Conservation (phyloP, 176 grass and related monocot genomes). For the Phragmites australis region DNA sequence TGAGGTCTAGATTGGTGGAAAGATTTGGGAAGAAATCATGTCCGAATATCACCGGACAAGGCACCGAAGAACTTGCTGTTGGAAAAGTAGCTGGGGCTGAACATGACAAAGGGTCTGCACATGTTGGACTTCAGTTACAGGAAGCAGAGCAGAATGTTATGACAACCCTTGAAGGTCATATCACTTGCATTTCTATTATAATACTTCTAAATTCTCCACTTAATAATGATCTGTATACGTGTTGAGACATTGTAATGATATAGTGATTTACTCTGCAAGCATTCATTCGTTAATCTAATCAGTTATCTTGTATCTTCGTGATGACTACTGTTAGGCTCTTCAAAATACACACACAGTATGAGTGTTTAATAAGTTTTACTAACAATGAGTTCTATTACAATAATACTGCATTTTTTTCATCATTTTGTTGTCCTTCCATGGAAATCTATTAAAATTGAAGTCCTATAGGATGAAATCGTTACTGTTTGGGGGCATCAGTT, state of each 20-base stretch:
- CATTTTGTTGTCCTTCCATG: slow-evolving; percentile 12
- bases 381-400: neutral
- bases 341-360: neutral
- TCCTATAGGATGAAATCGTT: slow-evolving; percentile 16
- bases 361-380: slow-evolving; percentile 5
- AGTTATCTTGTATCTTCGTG: slow-evolving; percentile 17
- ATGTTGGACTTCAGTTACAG: slow-evolving; percentile 43
- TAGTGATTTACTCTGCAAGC: slow-evolving; percentile 7
- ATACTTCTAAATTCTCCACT: neutral
- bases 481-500: neutral
- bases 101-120: slow-evolving; percentile 35
- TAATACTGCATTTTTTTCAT: neutral
- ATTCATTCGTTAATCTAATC: slow-evolving; percentile 16
- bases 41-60: slow-evolving; percentile 43
- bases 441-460: slow-evolving; percentile 1
- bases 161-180: slow-evolving; percentile 48
- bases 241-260: neutral
- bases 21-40: slow-evolving; percentile 61
- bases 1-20: slow-evolving; percentile 88
- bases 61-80: slow-evolving; percentile 45
- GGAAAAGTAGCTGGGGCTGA: slow-evolving; percentile 34
- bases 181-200: slow-evolving; percentile 30
- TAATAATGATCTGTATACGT: slow-evolving; percentile 12
- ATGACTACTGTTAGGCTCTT: neutral
- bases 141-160: slow-evolving; percentile 39